Conservation (phyloP, 208 protist genomes). For the Leishmania gerbilli region DNA sequence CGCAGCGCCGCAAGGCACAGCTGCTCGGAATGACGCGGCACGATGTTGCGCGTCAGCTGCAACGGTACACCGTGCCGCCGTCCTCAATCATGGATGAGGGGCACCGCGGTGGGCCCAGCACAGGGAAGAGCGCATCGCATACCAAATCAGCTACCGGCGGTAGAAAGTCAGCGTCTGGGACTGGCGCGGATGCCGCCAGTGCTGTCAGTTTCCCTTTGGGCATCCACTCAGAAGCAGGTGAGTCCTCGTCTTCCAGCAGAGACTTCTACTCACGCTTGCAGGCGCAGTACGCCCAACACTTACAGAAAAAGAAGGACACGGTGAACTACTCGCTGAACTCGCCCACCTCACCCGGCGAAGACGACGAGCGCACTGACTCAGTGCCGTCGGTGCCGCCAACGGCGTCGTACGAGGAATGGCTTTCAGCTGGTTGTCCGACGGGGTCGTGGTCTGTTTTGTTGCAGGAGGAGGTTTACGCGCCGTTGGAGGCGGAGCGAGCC, state of each 20-base stretch:
- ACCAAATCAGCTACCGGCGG: not conserved
- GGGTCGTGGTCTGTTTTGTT: slow-evolving; percentile 58
- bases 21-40: slow-evolving; percentile 46
- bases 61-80: slow-evolving; percentile 28
- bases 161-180: not conserved
- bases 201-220: not conserved
- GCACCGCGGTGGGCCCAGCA: not conserved
- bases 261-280: slow-evolving; percentile 25
- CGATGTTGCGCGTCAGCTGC: slow-evolving; percentile 58
- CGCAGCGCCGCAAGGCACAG: slow-evolving; percentile 52
- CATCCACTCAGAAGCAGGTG: not conserved
- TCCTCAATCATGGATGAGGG: slow-evolving; percentile 44
- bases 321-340: not conserved
- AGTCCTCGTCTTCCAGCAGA: not conserved
- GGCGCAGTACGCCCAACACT: slow-evolving; percentile 9
- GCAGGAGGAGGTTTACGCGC: slow-evolving; percentile 61
- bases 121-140: not conserved
- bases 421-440: slow-evolving; percentile 49
- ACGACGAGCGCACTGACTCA: slow-evolving; percentile 4
- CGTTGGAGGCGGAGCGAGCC: slow-evolving; percentile 48
- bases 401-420: slow-evolving; percentile 60
- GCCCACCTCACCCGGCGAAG: not conserved
- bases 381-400: slow-evolving; percentile 21
- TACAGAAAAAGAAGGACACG: not conserved
- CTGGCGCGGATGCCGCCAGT: not conserved